Conservation (phyloP, 164 flowering plant genomes). For the Paratinospora sagittata region DNA sequence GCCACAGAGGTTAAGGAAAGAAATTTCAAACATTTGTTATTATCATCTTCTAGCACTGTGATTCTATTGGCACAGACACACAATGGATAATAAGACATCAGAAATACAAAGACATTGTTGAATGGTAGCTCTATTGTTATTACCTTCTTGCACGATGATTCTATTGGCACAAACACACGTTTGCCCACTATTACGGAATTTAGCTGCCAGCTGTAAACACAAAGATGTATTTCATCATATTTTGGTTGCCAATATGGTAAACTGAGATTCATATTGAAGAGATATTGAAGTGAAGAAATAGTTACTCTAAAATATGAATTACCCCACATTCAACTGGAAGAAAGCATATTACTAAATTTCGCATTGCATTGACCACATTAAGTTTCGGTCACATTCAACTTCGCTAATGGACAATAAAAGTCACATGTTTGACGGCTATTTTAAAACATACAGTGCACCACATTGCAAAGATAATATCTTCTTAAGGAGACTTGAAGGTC, state of each 20-base stretch:
- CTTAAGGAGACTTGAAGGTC: too few relatives aligned
- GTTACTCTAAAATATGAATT: background rate
- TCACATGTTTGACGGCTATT: too few relatives aligned
- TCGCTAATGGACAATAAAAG: too few relatives aligned
- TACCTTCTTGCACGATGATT: slow-evolving; percentile 96
- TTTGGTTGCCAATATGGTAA: background rate
- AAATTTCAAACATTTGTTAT: background rate
- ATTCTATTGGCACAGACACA: background rate
- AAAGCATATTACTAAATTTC: background rate
- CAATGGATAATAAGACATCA: background rate
- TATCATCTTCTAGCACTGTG: too few relatives aligned
- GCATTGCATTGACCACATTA: background rate
- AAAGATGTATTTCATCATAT: slow-evolving; percentile 10
- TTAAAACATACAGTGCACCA: too few relatives aligned
- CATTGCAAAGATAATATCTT: too few relatives aligned
- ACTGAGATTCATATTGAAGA: background rate
- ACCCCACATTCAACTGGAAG: background rate
- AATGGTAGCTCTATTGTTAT: background rate
- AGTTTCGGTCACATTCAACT: background rate
- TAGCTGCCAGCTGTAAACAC: slow-evolving; percentile 71
- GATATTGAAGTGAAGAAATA: too few relatives aligned
- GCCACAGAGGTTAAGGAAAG: too few relatives aligned
- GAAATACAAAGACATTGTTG: background rate
- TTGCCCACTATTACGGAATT: slow-evolving; percentile 96
- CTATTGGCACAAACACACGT: slow-evolving; percentile 97